Evolutionary conservation across 225 moss, liverwort and hornwort species (phyloP).

Genomic region (Physcomitrium patens): DNA sequence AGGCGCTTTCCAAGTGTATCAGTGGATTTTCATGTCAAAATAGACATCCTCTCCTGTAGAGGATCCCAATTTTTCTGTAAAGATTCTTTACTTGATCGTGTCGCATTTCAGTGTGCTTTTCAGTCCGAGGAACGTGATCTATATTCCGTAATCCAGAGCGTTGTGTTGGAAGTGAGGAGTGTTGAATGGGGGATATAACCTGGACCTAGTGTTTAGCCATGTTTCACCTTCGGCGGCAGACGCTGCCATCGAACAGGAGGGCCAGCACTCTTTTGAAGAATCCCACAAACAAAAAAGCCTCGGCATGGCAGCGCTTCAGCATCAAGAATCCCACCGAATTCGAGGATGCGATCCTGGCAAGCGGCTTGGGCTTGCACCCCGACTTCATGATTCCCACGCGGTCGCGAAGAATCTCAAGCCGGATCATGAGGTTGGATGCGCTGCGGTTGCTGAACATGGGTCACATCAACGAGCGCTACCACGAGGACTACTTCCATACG

Average conservation of each 20-base stretch:
- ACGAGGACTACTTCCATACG: conserved; percentile 42
- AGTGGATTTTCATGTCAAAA: conserved; percentile 4
- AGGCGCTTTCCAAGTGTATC: not conserved
- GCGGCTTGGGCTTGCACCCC: conserved; percentile 28
- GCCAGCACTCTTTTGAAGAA: conserved; percentile 6
- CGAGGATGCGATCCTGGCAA: conserved; percentile 27
- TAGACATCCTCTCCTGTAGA: not conserved
- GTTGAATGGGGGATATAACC: no score
- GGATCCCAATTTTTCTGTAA: not conserved
- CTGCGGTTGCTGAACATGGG: conserved; percentile 56
- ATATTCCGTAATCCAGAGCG: not conserved
- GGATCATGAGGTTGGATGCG: conserved; percentile 32
- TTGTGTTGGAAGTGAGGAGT: not conserved
- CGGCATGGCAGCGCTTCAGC: conserved; percentile 34
- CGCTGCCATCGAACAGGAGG: conserved; percentile 5
- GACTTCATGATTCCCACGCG: conserved; percentile 48
- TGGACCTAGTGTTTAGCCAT: conserved; percentile 6
- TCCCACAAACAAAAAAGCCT: not conserved
- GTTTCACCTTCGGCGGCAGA: conserved; percentile 34
- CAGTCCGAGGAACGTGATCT: not conserved
- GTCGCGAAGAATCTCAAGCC: not conserved
- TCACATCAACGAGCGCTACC: conserved; percentile 47
- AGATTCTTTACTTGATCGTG: not conserved
- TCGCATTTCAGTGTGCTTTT: not conserved
- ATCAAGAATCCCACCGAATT: conserved; percentile 28